phyloP scores from a whole-genome alignment of 176 grass and related monocot genomes.

The Oryza longistaminata region DNA sequence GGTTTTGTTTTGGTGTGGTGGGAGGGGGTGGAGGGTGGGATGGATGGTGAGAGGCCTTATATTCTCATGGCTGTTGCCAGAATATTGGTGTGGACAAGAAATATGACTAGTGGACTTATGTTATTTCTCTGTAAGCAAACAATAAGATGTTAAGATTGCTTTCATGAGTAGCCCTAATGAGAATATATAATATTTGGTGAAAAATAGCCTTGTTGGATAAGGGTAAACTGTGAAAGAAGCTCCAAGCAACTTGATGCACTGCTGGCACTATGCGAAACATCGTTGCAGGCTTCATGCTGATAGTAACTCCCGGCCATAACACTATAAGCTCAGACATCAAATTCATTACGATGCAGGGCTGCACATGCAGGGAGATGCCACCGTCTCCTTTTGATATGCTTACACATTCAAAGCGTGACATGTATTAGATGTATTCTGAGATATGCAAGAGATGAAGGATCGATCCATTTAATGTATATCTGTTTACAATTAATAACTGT shows the following conservation, averaged over 20 bases:
- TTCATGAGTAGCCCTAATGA: not conserved
- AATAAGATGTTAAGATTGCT: not conserved
- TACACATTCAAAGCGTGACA: not conserved
- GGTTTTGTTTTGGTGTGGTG: not conserved
- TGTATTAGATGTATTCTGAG: constrained; percentile 16
- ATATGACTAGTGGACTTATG: not conserved
- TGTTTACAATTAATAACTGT: not conserved
- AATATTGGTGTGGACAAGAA: not conserved
- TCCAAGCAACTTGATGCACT: not conserved
- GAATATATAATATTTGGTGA: not conserved
- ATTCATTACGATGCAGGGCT: not conserved
- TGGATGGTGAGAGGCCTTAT: not conserved
- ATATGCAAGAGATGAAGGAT: constrained; percentile 27
- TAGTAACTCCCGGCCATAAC: not conserved
- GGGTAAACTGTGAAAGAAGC: not conserved
- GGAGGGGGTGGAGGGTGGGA: not conserved
- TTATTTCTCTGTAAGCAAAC: not conserved
- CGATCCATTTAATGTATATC: not conserved
- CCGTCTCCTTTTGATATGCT: not conserved
- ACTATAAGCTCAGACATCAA: not conserved
- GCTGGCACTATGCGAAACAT: not conserved
- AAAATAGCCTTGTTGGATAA: not conserved
- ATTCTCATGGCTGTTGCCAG: not conserved
- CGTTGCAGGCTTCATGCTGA: not conserved
- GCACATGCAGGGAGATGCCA: constrained; percentile 8